Evolutionary conservation across 306 rosid genomes (phyloP).

Genomic region (Acacia acuminata): DNA sequence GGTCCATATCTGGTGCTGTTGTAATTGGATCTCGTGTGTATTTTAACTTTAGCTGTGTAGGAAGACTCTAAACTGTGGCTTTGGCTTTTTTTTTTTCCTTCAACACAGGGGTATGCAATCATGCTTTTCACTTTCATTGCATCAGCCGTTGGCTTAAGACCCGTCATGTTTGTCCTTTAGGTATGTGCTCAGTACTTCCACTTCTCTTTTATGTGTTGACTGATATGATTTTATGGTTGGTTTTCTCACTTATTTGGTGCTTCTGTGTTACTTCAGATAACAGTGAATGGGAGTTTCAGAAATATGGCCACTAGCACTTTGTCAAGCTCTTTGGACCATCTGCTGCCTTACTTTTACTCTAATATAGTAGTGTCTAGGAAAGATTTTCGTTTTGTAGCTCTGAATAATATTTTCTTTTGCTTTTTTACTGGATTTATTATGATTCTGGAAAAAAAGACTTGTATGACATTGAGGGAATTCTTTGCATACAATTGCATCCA

Average conservation of each 20-base stretch:
- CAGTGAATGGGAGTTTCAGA: slow-evolving; percentile 96
- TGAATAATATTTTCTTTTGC: slow-evolving; percentile 5
- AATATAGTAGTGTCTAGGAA: background rate
- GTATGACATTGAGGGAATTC: background rate
- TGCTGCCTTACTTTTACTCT: background rate
- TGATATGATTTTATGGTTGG: slow-evolving; percentile 7
- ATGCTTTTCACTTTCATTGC: slow-evolving; percentile 96
- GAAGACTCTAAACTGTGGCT: slow-evolving; percentile 18
- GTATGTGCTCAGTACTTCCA: slow-evolving; percentile 36
- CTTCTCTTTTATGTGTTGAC: slow-evolving; percentile 22
- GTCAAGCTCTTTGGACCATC: slow-evolving; percentile 7
- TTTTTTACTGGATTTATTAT: background rate
- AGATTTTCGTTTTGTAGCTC: background rate
- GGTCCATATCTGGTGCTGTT: background rate
- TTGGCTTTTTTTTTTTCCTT: slow-evolving; percentile 1
- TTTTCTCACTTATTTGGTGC: slow-evolving; percentile 16
- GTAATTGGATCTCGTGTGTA: background rate
- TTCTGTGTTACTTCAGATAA: slow-evolving; percentile 54
- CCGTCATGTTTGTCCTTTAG: slow-evolving; percentile 91
- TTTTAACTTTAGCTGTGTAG: background rate
- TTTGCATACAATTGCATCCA: slow-evolving; percentile 3
- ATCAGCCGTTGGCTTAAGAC: slow-evolving; percentile 95
- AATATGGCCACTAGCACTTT: slow-evolving; percentile 77
- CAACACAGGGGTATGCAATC: slow-evolving; percentile 56
- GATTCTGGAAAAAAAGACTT: background rate